Percentiles rank a stretch among this genome's conserved stretches.
Evolutionary conservation across 2,329 filamentous ascomycete genomes (phyloP).

Genomic region (Ceratocystis eucalypticola): DNA sequence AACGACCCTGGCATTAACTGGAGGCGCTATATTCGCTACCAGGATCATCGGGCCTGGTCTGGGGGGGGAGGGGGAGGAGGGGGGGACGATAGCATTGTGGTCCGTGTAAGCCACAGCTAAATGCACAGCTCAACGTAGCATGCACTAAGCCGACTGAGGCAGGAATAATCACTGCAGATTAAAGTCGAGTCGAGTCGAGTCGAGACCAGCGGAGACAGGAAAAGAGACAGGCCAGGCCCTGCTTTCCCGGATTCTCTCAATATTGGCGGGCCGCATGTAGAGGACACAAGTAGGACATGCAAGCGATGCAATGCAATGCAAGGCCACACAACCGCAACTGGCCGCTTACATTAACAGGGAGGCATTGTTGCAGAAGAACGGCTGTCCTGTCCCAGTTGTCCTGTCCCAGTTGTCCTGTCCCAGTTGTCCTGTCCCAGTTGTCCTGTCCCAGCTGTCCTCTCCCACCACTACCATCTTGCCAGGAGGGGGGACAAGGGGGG

Average conservation of each 20-base stretch:
- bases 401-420: neutral
- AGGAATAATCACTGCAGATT: slow-evolving; percentile 6
- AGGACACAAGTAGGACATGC: neutral
- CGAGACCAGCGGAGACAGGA: neutral
- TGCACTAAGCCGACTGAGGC: slow-evolving; percentile 7
- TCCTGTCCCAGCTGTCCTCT: too few species aligned
- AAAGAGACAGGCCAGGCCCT: slow-evolving; percentile 3
- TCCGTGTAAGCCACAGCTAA: slow-evolving; percentile 15
- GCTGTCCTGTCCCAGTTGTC: neutral
- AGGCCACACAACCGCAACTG: neutral
- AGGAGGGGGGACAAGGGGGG: too few species aligned
- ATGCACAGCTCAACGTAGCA: slow-evolving; percentile 6
- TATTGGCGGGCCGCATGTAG: slow-evolving; percentile 6
- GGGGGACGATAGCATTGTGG: slow-evolving; percentile 8
- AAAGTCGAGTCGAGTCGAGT: slow-evolving; percentile 2
- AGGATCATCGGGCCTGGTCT: slow-evolving; percentile 17
- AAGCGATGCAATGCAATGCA: neutral
- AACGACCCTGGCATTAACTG: slow-evolving; percentile 9
- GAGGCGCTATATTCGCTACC: slow-evolving; percentile 16
- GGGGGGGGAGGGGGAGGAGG: neutral
- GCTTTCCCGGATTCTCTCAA: neutral
- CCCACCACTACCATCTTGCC: too few species aligned
- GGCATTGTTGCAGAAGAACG: neutral
- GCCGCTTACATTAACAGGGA: neutral
- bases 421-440: neutral